Evolutionary conservation across 192 early-diverging fungal genomes (phyloP).

Genomic region (Podila verticillata): DNA sequence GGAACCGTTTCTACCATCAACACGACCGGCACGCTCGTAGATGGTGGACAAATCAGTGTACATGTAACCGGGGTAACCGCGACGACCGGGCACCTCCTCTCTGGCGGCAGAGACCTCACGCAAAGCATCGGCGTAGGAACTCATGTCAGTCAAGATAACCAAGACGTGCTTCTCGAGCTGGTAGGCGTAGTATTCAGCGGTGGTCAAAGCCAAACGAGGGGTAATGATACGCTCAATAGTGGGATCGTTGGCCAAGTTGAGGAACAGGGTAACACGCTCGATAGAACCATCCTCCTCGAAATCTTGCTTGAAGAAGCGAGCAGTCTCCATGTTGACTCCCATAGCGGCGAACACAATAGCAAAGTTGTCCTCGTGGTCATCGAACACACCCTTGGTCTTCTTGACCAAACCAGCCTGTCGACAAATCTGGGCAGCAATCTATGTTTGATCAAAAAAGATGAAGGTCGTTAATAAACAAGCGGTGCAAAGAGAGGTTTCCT

Average conservation of each 20-base stretch:
- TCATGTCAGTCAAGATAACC: constrained; percentile 99
- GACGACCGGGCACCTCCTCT: constrained; percentile 99
- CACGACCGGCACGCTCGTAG: constrained; percentile 98
- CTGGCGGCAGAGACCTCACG: constrained; percentile 99
- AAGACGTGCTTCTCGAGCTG: constrained; percentile 99
- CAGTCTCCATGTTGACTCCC: constrained; percentile 99
- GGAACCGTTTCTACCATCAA: constrained; percentile 95
- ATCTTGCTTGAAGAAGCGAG: constrained; percentile 99
- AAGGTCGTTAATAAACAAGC: constrained; percentile 1
- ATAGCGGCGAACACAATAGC: constrained; percentile 99
- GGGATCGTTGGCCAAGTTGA: constrained; percentile 99
- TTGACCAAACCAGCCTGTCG: constrained; percentile 98
- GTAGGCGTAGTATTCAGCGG: constrained; percentile 99
- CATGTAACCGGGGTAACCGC: constrained; percentile 99
- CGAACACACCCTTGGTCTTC: constrained; percentile 91
- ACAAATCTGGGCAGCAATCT: constrained; percentile 99
- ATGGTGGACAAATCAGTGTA: constrained; percentile 99
- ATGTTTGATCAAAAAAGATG: neutral
- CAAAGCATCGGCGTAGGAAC: constrained; percentile 98
- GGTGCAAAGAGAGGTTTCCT: neutral
- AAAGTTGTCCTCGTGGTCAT: constrained; percentile 99
- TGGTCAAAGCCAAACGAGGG: constrained; percentile 96
- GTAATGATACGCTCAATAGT: constrained; percentile 99
- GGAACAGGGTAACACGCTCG: constrained; percentile 97
- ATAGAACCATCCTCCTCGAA: constrained; percentile 99